Evolutionary conservation across 2,329 filamentous ascomycete genomes (phyloP), one percentile per base, ranked within the genome.

Genomic region (Fusarium luffae): DNA sequence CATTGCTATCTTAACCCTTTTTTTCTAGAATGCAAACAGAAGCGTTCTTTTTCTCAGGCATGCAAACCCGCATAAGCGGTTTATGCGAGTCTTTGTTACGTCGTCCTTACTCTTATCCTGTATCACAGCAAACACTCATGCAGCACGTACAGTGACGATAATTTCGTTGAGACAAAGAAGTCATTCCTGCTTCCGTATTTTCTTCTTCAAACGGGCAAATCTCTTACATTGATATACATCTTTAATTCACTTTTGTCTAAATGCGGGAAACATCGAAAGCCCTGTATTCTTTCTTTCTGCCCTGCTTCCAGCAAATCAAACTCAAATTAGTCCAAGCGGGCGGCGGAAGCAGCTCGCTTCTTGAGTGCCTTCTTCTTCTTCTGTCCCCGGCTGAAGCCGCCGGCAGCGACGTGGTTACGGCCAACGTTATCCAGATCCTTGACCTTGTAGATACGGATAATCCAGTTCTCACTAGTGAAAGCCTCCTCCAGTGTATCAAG

Each of bases 401-500:
- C 84, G 3, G 84, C 89, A 1, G 87, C 81, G 7, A 88, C 88
- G 78, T 98, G 95, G 76, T 97, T 93, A 79, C 96, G 90, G 58
- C 94, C 95, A 71, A 99, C 86, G 80, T 98, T 98, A 84, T 99
- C 96, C 63, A 98, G 90, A 76, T 97, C 94, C 85, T 99, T 99
- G 83, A 99, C 96, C 87, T 99, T 99, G 88, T 98, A 99, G 78
- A 99, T 98, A 70, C 96, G 89, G 79, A 99, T 98, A 81, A 99
- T 99, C 96, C 96, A 99, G 87, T 99, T 99, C 86, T 99, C 96
- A 77, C 93, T 97, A 58, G 97, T 99, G 81, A 97, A 99, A 12
- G 96, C 96, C 83, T 99, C 96, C 79, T 99, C 96, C 48, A 99
- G 82, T 7, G 92, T 96, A 81, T 92, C 93, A 63, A 99, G 90